A percentile compares a stretch with the other conserved stretches of the same genome.
These are phyloP conservation scores for Casuarina glauca DNA, from an alignment of 306 rosid species.

Conservation along the genomic window DNA sequence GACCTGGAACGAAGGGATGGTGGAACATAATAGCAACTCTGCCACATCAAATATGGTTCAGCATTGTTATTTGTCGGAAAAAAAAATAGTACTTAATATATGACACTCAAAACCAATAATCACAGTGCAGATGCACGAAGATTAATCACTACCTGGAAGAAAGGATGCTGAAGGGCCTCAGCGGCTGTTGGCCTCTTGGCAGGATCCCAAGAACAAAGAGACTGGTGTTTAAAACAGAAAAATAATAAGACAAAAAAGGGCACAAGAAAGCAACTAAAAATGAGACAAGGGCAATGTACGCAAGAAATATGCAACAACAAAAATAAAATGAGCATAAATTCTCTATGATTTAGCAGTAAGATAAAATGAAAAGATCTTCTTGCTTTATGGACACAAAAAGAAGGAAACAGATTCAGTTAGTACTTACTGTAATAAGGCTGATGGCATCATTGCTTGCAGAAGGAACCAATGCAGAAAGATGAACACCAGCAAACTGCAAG, in stretches of 20 bases:
- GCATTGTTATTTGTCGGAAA: background rate
- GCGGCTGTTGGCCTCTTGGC: slow-evolving; percentile 88
- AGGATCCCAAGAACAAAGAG: slow-evolving; percentile 98
- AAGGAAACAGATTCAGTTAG: background rate
- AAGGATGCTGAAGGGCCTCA: slow-evolving; percentile 96
- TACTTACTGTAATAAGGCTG: slow-evolving; percentile 74
- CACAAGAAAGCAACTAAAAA: background rate
- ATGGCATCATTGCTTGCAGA: slow-evolving; percentile 75
- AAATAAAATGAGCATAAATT: background rate
- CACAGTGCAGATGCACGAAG: background rate
- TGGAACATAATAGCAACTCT: slow-evolving; percentile 90
- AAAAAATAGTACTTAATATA: background rate
- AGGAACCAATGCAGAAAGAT: slow-evolving; percentile 71
- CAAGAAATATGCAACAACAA: background rate
- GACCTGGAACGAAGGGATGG: slow-evolving; percentile 83
- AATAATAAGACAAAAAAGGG: background rate
- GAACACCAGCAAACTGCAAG: slow-evolving; percentile 67
- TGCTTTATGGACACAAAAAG: background rate
- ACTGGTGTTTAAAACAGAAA: slow-evolving; percentile 33
- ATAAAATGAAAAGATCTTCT: background rate
- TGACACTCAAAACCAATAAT: background rate
- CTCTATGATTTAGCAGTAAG: background rate
- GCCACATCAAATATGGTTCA: slow-evolving; percentile 26
- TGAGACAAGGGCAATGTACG: background rate
- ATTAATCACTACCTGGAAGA: slow-evolving; percentile 66